Conservation (phyloP, 2,329 filamentous ascomycete genomes). For the Colletotrichum higginsianum region DNA sequence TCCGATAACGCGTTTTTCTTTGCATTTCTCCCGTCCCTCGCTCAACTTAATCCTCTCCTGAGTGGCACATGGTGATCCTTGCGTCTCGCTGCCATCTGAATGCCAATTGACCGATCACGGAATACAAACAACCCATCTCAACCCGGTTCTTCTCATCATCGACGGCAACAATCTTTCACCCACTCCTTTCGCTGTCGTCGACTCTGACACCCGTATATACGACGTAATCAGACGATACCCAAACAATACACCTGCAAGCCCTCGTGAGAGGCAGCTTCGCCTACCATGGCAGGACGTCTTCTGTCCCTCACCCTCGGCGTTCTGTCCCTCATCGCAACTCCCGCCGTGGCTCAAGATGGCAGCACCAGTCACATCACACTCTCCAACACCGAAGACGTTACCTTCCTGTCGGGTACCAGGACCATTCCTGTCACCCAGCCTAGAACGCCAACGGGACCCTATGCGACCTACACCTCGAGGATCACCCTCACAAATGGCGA, state of each 20-base stretch:
- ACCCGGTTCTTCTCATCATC: background rate
- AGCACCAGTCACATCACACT: constrained; percentile 29
- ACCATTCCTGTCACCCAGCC: constrained; percentile 50
- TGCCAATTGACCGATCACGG: background rate
- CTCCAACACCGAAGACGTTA: constrained; percentile 39
- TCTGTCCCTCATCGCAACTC: constrained; percentile 20
- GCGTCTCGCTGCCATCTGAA: constrained; percentile 24
- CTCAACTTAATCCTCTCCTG: constrained; percentile 18
- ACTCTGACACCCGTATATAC: background rate
- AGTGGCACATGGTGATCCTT: constrained; percentile 15
- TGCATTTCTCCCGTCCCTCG: constrained; percentile 26
- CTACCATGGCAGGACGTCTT: constrained; percentile 31
- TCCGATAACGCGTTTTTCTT: constrained; percentile 25
- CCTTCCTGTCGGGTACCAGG: constrained; percentile 39
- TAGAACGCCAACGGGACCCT: constrained; percentile 60
- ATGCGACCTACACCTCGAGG: constrained; percentile 60
- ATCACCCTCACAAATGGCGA: constrained; percentile 56
- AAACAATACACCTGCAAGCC: constrained; percentile 1
- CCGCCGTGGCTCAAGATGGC: constrained; percentile 20
- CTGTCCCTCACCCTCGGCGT: constrained; percentile 25
- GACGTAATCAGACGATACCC: background rate
- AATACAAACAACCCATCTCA: constrained; percentile 19
- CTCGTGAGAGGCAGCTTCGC: constrained; percentile 26
- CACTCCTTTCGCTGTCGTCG: background rate
- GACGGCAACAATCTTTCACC: background rate